Evolutionary conservation across 2,329 filamentous ascomycete species (phyloP), one percentile per base, ranked within the genome.

Genomic region (Aspergillus viridinutans): DNA sequence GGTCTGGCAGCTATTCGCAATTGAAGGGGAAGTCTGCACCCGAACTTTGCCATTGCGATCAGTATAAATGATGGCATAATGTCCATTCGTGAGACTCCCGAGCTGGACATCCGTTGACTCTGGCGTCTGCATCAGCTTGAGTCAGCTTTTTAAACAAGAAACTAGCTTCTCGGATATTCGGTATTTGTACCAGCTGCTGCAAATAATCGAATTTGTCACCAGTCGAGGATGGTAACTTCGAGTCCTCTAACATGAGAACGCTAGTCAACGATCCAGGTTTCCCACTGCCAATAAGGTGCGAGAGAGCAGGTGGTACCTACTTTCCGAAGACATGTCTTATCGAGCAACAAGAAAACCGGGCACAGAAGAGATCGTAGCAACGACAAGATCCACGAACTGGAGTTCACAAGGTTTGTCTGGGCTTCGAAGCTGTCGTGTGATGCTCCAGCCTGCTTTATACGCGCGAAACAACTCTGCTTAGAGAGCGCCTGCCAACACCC

Each of bases 61-160:
- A 29, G 70, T 65, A 45, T 71, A 72, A 26, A 72, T 69, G 17
- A 72, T 58, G 48, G 69, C 69, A 62, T 67, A 72, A 54, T 72
- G 69, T 7, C 62, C 56, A 53, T 61, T 69, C 3, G 57, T 56
- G 53, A 64, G 54, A 17, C 61, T 63, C 40, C 64, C 63, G 40
- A 59, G 59, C 40, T 63, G 61, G 48, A 65, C 57, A 51, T 61
- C 63, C 60, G 60, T 61, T 4, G 65, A 64, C 57, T 67, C 66
- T 20, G 56, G 59, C 35, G 59, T 56, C 28, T 59, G 52, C 23
- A 32, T 58, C 58, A 64, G 67, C 54, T 23, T 52, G n/a, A 26
- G 25, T 55, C 25, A 23, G 29, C 9, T 5, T 20, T n/a, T 29
- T 12, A 5, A n/a, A 9, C 17, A 21, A 10, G 43, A 7, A 23